Conservation (phyloP, 805 yeast genomes). For the Metschnikowia henanensis region DNA sequence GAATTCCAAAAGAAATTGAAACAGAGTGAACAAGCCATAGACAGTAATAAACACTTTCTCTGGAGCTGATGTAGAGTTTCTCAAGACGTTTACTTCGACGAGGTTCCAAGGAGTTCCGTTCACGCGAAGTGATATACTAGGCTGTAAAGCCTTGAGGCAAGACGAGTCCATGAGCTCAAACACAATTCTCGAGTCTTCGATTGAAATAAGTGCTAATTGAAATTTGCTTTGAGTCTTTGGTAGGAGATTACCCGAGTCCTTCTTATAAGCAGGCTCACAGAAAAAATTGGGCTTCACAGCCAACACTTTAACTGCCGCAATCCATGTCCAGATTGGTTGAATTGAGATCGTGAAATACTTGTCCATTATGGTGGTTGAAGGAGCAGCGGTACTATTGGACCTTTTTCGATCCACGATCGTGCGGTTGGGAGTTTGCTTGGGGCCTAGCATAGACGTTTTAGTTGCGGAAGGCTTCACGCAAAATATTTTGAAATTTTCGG, state of each 20-base stretch:
- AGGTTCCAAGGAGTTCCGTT: conserved; percentile 38
- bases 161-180: conserved; percentile 24
- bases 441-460: conserved; percentile 15
- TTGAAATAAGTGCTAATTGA: conserved; percentile 23
- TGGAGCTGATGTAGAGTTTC: conserved; percentile 12
- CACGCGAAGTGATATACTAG: conserved; percentile 22
- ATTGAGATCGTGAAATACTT: conserved; percentile 21
- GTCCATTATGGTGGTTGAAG: conserved; percentile 23
- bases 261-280: conserved; percentile 23
- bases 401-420: conserved; percentile 20
- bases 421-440: conserved; percentile 17
- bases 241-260: not conserved
- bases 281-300: conserved; percentile 29
- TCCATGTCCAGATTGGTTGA: conserved; percentile 46
- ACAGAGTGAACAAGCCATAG: conserved; percentile 37
- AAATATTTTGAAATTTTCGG: conserved; percentile 29
- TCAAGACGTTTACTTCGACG: conserved; percentile 18
- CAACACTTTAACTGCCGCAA: conserved; percentile 40
- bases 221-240: not conserved
- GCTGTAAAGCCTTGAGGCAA: conserved; percentile 9
- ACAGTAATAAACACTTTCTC: conserved; percentile 24
- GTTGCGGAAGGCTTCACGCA: conserved; percentile 26
- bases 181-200: conserved; percentile 31
- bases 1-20: conserved; percentile 38
- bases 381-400: conserved; percentile 12